Conservation (phyloP, 306 rosid species). For the Medicago truncatula region DNA sequence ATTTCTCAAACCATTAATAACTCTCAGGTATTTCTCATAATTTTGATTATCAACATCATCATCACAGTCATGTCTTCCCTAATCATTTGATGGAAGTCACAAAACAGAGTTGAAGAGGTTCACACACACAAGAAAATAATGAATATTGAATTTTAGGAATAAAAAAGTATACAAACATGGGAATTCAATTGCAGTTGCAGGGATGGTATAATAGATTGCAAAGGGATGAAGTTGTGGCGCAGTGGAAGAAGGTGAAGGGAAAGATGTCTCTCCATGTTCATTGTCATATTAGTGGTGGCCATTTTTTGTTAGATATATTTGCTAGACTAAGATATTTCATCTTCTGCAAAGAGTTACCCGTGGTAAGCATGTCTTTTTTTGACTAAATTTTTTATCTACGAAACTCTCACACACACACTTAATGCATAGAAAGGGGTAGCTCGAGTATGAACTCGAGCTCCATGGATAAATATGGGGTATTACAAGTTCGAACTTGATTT, state of each 20-base stretch:
- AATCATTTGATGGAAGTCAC: too few relatives aligned
- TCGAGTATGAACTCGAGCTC: too few relatives aligned
- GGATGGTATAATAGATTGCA: slow-evolving; percentile 93
- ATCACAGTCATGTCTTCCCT: background rate
- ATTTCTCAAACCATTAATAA: slow-evolving; percentile 85
- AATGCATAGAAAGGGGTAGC: too few relatives aligned
- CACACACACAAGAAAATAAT: background rate
- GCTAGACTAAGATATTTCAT: slow-evolving; percentile 83
- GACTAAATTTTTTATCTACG: too few relatives aligned
- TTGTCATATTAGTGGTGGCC: slow-evolving; percentile 98
- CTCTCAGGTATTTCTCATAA: slow-evolving; percentile 68
- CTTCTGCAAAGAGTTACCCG: slow-evolving; percentile 86
- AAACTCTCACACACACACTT: too few relatives aligned
- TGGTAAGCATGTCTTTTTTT: slow-evolving; percentile 50
- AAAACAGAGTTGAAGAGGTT: background rate
- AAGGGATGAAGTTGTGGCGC: slow-evolving; percentile 94
- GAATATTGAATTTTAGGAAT: background rate
- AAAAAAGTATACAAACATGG: background rate
- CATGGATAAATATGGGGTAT: too few relatives aligned
- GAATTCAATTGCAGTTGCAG: slow-evolving; percentile 68
- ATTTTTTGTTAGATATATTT: slow-evolving; percentile 71
- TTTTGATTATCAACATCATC: background rate
- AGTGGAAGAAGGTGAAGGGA: slow-evolving; percentile 86
- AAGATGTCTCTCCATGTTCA: slow-evolving; percentile 93
- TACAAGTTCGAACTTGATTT: too few relatives aligned